Conservation (phyloP, 129 eudicot genomes). For the Lactuca saligna region DNA sequence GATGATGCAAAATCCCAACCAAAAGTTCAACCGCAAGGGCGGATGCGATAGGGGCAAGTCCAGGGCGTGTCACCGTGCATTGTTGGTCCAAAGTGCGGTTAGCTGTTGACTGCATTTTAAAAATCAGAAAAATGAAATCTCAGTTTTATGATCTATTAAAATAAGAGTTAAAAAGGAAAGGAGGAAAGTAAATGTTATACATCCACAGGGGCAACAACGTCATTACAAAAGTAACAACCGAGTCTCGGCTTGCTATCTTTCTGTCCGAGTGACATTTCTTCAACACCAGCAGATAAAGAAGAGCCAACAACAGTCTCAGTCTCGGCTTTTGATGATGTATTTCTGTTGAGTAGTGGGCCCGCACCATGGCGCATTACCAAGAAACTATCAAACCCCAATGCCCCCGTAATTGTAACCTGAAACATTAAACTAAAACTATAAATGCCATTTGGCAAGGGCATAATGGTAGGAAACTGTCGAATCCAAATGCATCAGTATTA, state of each 20-base stretch:
- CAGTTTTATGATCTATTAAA: too few species aligned
- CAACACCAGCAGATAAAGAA: conserved; percentile 46
- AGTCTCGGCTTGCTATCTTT: conserved; percentile 43
- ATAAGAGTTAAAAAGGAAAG: too few species aligned
- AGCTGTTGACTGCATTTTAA: conserved; percentile 68
- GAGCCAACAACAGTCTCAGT: conserved; percentile 13
- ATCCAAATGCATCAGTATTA: too few species aligned
- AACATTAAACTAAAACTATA: background rate
- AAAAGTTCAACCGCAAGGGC: conserved; percentile 90
- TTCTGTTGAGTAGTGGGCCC: conserved; percentile 47
- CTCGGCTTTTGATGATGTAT: conserved; percentile 18
- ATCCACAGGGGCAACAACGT: conserved; percentile 94
- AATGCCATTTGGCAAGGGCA: too few species aligned
- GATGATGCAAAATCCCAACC: conserved; percentile 90
- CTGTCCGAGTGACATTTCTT: conserved; percentile 38
- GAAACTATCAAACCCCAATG: conserved; percentile 94
- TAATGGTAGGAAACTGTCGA: too few species aligned
- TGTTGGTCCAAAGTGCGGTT: conserved; percentile 99
- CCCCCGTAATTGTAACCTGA: conserved; percentile 79
- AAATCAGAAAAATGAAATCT: too few species aligned
- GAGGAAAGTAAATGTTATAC: conserved; percentile 33
- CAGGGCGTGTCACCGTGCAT: conserved; percentile 97
- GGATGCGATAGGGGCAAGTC: conserved; percentile 97
- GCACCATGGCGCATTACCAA: conserved; percentile 98
- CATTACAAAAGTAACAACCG: conserved; percentile 94